Percentiles rank a stretch among this genome's conserved stretches.
These are phyloP conservation scores for Stagonosporopsis rhizophila DNA, from an alignment of 2,329 filamentous ascomycete species.

Conservation along the genomic window DNA sequence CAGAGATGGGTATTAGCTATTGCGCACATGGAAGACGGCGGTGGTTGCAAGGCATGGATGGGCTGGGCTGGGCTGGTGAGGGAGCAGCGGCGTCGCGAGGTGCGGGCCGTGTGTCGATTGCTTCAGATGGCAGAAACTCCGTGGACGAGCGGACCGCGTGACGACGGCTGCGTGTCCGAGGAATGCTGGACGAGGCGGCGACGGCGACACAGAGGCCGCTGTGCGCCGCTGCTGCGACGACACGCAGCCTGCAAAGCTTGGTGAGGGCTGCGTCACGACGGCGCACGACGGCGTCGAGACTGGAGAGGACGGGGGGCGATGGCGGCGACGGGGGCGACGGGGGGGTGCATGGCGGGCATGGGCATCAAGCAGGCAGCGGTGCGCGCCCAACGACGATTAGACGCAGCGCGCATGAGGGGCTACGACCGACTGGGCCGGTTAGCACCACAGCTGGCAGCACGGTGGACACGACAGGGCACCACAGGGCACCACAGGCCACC, in stretches of 20 bases:
- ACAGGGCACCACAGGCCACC: too few species aligned
- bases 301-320: background rate
- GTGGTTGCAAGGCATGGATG: conserved; percentile 15
- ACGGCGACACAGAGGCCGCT: conserved; percentile 16
- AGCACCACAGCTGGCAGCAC: conserved; percentile 22
- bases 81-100: conserved; percentile 7
- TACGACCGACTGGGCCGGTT: conserved; percentile 26
- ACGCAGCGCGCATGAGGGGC: conserved; percentile 34
- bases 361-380: conserved; percentile 21
- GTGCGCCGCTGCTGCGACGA: background rate
- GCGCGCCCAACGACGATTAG: conserved; percentile 35
- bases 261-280: conserved; percentile 10
- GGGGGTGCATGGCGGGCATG: conserved; percentile 6
- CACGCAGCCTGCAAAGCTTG: background rate
- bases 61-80: conserved; percentile 15
- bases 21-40: conserved; percentile 18
- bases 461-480: too few species aligned
- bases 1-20: conserved; percentile 6
- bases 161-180: conserved; percentile 9
- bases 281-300: background rate
- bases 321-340: conserved; percentile 8
- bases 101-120: conserved; percentile 5
- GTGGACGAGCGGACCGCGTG: conserved; percentile 5
- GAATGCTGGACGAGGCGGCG: conserved; percentile 15
- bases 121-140: conserved; percentile 7